Evolutionary conservation across 108 stramenopile genomes (phyloP).

Genomic region (Fistulifera solaris): DNA sequence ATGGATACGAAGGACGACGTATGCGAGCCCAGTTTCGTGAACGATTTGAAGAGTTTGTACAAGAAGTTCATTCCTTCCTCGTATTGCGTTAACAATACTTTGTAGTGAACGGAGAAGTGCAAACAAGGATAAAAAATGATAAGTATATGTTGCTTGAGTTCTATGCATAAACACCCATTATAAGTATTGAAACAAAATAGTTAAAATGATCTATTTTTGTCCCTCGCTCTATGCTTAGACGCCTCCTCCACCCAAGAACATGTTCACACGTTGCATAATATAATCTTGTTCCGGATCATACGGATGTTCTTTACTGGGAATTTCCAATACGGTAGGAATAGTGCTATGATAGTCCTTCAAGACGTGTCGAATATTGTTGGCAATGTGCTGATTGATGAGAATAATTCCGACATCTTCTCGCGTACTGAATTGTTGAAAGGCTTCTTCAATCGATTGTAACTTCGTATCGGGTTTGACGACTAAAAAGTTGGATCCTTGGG

Average conservation of each 20-base stretch:
- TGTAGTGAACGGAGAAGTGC: too few species aligned
- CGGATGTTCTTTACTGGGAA: conserved; percentile 94
- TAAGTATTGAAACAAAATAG: too few species aligned
- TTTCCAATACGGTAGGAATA: conserved; percentile 97
- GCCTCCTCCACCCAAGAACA: too few species aligned
- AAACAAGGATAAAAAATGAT: too few species aligned
- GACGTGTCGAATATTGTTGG: conserved; percentile 94
- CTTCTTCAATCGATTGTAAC: conserved; percentile 59
- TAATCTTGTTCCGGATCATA: conserved; percentile 98
- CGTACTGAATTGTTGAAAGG: conserved; percentile 68
- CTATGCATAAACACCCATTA: too few species aligned
- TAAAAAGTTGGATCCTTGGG: conserved; percentile 91
- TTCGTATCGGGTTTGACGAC: conserved; percentile 88
- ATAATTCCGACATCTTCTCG: conserved; percentile 95
- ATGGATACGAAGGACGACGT: conserved; percentile 61
- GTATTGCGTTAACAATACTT: conserved; percentile 7
- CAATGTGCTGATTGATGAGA: conserved; percentile 96
- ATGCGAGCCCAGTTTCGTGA: conserved; percentile 60
- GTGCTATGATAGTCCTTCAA: conserved; percentile 91
- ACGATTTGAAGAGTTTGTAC: conserved; percentile 65
- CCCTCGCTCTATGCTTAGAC: too few species aligned
- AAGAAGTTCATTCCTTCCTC: conserved; percentile 71
- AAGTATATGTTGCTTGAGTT: too few species aligned
- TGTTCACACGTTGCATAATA: conserved; percentile 92
- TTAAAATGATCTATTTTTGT: too few species aligned